Evolutionary conservation across 257 asterid species (phyloP).

Genomic region (Plectranthus barbatus): DNA sequence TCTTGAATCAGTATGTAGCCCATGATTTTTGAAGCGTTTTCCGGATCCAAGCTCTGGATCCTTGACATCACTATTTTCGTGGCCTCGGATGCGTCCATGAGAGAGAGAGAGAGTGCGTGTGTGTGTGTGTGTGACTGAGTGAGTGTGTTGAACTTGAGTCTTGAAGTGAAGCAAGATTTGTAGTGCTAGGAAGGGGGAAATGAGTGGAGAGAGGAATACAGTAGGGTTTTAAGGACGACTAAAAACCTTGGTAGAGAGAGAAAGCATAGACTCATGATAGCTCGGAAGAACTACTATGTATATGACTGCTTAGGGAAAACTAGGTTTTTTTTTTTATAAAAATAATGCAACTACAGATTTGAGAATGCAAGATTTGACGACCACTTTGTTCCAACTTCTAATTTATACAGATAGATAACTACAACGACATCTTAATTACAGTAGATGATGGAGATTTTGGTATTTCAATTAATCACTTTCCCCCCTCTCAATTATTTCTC

Average conservation of each 20-base stretch:
- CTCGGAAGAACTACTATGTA: neutral
- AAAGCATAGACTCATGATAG: neutral
- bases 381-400: too few species aligned
- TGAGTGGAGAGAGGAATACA: conserved; percentile 1
- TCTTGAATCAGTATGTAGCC: conserved; percentile 76
- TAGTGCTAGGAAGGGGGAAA: neutral
- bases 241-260: conserved; percentile 19
- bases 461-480: too few species aligned
- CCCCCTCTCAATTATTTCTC: too few species aligned
- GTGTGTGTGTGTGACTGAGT: too few species aligned
- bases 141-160: too few species aligned
- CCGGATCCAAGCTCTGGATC: conserved; percentile 69
- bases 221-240: conserved; percentile 27
- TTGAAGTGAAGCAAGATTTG: conserved; percentile 2
- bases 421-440: too few species aligned
- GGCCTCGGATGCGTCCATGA: conserved; percentile 76
- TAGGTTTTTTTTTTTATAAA: too few species aligned
- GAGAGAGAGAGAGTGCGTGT: neutral
- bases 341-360: conserved; percentile 10
- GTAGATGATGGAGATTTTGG: too few species aligned
- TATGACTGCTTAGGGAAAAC: conserved; percentile 7
- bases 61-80: conserved; percentile 67
- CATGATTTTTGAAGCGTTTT: conserved; percentile 77
- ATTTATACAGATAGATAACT: too few species aligned
- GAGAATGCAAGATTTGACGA: conserved; percentile 19